These are phyloP conservation scores for Saccharomyces jurei DNA, from an alignment of 805 yeast species.

Conservation along the genomic window DNA sequence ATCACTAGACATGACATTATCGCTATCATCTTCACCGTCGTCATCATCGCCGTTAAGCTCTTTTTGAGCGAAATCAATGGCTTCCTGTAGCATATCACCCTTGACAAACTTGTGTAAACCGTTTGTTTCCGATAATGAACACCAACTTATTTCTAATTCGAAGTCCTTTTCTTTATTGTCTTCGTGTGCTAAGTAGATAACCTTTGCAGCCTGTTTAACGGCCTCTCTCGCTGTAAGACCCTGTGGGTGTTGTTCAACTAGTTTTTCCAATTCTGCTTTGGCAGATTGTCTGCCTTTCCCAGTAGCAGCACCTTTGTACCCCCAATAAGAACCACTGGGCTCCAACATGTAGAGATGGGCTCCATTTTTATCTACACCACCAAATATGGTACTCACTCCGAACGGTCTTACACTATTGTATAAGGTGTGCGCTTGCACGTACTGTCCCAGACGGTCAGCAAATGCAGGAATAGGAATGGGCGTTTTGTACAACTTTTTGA, in stretches of 20 bases:
- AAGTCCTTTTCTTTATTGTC: slow-evolving; percentile 96
- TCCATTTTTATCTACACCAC: slow-evolving; percentile 87
- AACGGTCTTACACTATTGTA: slow-evolving; percentile 97
- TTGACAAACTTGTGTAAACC: slow-evolving; percentile 80
- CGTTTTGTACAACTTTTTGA: slow-evolving; percentile 67
- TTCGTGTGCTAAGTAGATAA: slow-evolving; percentile 90
- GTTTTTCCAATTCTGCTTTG: slow-evolving; percentile 88
- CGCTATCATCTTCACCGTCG: slow-evolving; percentile 17
- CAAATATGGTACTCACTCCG: slow-evolving; percentile 86
- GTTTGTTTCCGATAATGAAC: slow-evolving; percentile 61
- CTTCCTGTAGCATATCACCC: slow-evolving; percentile 70
- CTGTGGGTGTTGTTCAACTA: slow-evolving; percentile 32
- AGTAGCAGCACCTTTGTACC: slow-evolving; percentile 92
- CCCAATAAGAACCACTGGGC: slow-evolving; percentile 97
- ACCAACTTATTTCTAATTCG: slow-evolving; percentile 92
- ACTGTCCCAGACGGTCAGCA: slow-evolving; percentile 80
- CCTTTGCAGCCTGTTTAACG: slow-evolving; percentile 87
- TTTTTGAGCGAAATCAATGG: slow-evolving; percentile 72
- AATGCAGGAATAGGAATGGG: slow-evolving; percentile 75
- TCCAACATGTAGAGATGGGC: slow-evolving; percentile 93
- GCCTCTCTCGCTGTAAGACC: slow-evolving; percentile 75
- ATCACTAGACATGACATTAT: slow-evolving; percentile 17
- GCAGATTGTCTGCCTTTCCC: slow-evolving; percentile 99
- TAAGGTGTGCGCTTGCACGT: slow-evolving; percentile 90
- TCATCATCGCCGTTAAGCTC: slow-evolving; percentile 42